A percentile compares a stretch with the other conserved stretches of the same genome.
Evolutionary conservation across 1,284 basidiomycete genomes (phyloP).

Genomic region (Peniophora sp.): DNA sequence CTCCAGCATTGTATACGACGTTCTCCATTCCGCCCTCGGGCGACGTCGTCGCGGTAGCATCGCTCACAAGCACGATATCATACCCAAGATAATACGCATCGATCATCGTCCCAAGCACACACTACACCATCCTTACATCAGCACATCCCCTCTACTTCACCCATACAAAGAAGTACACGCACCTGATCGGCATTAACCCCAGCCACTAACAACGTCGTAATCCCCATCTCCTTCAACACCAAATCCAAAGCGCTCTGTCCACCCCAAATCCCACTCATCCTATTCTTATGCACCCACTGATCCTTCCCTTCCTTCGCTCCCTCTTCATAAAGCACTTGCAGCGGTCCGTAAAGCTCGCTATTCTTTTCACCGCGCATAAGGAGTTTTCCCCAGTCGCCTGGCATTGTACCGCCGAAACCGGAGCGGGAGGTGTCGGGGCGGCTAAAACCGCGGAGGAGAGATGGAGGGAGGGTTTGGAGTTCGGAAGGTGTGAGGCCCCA

Average conservation of each 20-base stretch:
- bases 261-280: constrained; percentile 65
- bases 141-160: not conserved
- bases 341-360: constrained; percentile 49
- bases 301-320: constrained; percentile 50
- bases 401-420: constrained; percentile 49
- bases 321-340: constrained; percentile 46
- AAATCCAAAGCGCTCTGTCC: constrained; percentile 51
- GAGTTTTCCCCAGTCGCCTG: constrained; percentile 46
- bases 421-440: constrained; percentile 30
- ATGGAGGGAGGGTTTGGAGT: constrained; percentile 52
- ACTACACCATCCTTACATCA: constrained; percentile 26
- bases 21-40: constrained; percentile 53
- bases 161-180: constrained; percentile 1
- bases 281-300: constrained; percentile 70
- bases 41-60: constrained; percentile 55
- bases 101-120: constrained; percentile 56
- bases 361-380: constrained; percentile 55
- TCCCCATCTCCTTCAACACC: constrained; percentile 54
- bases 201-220: constrained; percentile 53
- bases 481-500: constrained; percentile 65
- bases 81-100: constrained; percentile 62
- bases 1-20: constrained; percentile 46
- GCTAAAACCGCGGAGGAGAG: constrained; percentile 33
- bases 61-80: constrained; percentile 49
- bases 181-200: constrained; percentile 68